Conservation (phyloP, 2,329 filamentous ascomycete species). For the Talaromyces sp. region DNA sequence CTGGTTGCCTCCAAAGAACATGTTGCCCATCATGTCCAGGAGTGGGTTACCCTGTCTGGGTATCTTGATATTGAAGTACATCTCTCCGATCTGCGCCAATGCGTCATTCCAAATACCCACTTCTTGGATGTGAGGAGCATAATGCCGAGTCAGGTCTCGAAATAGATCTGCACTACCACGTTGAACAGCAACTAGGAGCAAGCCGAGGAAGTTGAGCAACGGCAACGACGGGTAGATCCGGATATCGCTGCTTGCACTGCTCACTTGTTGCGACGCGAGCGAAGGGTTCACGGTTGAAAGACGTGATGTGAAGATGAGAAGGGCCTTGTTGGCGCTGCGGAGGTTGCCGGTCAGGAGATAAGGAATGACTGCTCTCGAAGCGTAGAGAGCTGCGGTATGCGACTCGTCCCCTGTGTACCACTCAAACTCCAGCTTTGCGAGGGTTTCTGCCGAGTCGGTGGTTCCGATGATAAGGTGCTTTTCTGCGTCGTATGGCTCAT, state of each 20-base stretch:
- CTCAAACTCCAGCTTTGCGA: conserved; percentile 79
- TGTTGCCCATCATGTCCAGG: conserved; percentile 95
- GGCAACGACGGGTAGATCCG: conserved; percentile 85
- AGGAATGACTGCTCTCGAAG: conserved; percentile 78
- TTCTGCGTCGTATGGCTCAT: conserved; percentile 90
- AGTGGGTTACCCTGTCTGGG: conserved; percentile 87
- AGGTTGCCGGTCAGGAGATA: conserved; percentile 89
- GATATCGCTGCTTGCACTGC: conserved; percentile 65
- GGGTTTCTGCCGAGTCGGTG: conserved; percentile 74
- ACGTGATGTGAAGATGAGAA: conserved; percentile 67
- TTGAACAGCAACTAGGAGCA: conserved; percentile 79
- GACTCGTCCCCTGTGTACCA: conserved; percentile 91
- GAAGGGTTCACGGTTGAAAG: conserved; percentile 54
- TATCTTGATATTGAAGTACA: conserved; percentile 91
- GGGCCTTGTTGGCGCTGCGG: conserved; percentile 77
- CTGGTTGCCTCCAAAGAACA: conserved; percentile 74
- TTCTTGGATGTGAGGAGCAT: conserved; percentile 72
- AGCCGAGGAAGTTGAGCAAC: conserved; percentile 87
- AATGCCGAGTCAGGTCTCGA: conserved; percentile 75
- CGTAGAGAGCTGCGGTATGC: conserved; percentile 81
- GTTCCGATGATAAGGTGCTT: conserved; percentile 84
- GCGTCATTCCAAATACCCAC: conserved; percentile 73
- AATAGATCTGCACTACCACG: conserved; percentile 73
- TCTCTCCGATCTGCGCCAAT: conserved; percentile 82
- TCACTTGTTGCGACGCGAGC: conserved; percentile 76